Evolutionary conservation across 2,329 filamentous ascomycete species (phyloP).

Genomic region (Aspergillus amoenus): DNA sequence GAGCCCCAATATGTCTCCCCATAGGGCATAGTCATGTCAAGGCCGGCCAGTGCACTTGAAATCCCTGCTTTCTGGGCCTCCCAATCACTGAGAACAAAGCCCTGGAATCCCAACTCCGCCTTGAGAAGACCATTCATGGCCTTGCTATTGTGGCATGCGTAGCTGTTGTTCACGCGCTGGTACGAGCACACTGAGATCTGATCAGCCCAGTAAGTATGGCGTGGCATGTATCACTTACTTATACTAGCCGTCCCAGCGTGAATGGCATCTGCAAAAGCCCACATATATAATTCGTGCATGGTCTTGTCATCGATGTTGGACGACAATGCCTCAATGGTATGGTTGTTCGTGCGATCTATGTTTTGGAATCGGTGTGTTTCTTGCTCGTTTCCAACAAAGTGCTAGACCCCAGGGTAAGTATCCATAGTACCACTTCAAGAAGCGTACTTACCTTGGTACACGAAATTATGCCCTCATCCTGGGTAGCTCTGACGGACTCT

Average conservation of each 20-base stretch:
- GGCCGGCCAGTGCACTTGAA: slow-evolving; percentile 22
- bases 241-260: slow-evolving; percentile 51
- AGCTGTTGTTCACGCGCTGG: slow-evolving; percentile 73
- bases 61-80: slow-evolving; percentile 63
- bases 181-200: slow-evolving; percentile 57
- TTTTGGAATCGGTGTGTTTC: slow-evolving; percentile 36
- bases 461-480: too few species aligned
- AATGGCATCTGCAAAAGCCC: slow-evolving; percentile 64
- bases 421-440: too few species aligned
- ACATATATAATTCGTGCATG: slow-evolving; percentile 66
- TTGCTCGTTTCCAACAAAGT: slow-evolving; percentile 63
- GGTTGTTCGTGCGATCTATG: neutral
- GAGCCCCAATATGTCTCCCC: too few species aligned
- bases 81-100: slow-evolving; percentile 79
- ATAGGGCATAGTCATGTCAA: slow-evolving; percentile 27
- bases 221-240: too few species aligned
- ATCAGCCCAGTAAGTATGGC: too few species aligned
- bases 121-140: slow-evolving; percentile 74
- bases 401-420: slow-evolving; percentile 35
- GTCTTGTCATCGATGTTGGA: slow-evolving; percentile 66
- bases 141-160: slow-evolving; percentile 76
- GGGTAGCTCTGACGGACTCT: slow-evolving; percentile 34
- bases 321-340: slow-evolving; percentile 42
- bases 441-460: too few species aligned
- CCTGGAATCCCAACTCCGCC: slow-evolving; percentile 71